These are phyloP conservation scores for Aspergillus haitiensis DNA, from an alignment of 495 filamentous ascomycete genomes.

Conservation along the genomic window DNA sequence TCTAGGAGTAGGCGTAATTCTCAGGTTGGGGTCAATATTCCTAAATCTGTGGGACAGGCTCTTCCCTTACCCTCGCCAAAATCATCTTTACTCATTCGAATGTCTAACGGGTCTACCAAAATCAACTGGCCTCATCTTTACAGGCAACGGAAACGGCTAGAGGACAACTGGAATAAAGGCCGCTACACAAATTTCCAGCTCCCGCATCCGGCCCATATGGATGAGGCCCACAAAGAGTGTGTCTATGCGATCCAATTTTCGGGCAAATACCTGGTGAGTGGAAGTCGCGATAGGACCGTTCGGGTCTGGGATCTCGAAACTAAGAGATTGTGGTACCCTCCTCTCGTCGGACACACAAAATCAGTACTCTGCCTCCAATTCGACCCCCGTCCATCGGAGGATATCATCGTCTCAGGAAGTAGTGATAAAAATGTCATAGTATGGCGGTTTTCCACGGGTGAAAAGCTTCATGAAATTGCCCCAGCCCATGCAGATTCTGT, in stretches of 20 bases:
- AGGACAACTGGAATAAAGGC: conserved; percentile 87
- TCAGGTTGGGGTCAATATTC: conserved; percentile 10
- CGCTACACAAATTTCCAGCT: conserved; percentile 84
- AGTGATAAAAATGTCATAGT: conserved; percentile 87
- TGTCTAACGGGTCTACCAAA: conserved; percentile 37
- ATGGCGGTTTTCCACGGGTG: conserved; percentile 90
- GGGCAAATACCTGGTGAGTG: conserved; percentile 84
- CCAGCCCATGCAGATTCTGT: conserved; percentile 87
- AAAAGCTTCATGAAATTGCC: conserved; percentile 68
- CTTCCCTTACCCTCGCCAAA: conserved; percentile 23
- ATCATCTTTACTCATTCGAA: conserved; percentile 37
- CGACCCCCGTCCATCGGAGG: conserved; percentile 85
- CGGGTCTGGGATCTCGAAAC: conserved; percentile 90
- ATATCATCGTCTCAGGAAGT: conserved; percentile 90
- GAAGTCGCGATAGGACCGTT: conserved; percentile 83
- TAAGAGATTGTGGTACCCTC: conserved; percentile 66
- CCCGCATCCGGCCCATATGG: conserved; percentile 74
- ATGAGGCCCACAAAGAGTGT: conserved; percentile 87
- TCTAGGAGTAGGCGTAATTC: conserved; percentile 4
- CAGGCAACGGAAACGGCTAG: conserved; percentile 78
- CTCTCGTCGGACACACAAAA: conserved; percentile 73
- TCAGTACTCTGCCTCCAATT: conserved; percentile 97
- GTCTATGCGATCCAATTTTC: conserved; percentile 93
- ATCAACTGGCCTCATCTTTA: conserved; percentile 70
- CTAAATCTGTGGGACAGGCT: conserved; percentile 16